Evolutionary conservation across 2,329 filamentous ascomycete genomes (phyloP), one percentile per base, ranked within the genome.

Genomic region (Clarireedia homoeocarpa): DNA sequence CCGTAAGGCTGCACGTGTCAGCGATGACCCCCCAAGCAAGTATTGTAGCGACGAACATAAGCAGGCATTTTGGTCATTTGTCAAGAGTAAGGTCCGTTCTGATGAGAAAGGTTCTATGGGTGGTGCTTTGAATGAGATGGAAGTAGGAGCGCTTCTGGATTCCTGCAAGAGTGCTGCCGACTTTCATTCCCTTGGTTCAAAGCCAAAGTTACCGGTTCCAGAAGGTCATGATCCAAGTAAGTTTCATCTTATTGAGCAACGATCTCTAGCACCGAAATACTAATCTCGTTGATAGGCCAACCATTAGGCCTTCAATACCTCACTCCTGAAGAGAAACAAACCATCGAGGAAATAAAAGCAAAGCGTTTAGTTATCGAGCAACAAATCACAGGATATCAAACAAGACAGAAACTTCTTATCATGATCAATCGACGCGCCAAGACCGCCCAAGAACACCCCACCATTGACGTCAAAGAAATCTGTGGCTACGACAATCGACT

Each of bases 401-500:
- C 59, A 3, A 62, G 64, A 42, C 48, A 58, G 12, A 60, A 60
- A 42, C 62, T 69, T 36, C 56, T 67, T 2, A 48, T 46, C 2
- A 65, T 68, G 63, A 58, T 67, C 7, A 57, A 62, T n/a, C 59
- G 61, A 5, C 66, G 65, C 20, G 58, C 58, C 5, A 60, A 61
- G 44, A 48, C 51, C 26, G 65, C 63, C 27, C 57, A 57, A 6
- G 49, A 61, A 26, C 61, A 64, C 26, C 60, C 62, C 14, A 56
- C 57, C 26, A 24, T 61, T 10, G 58, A 63, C 20, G 51, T 60
- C 15, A 66, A 67, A 42, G 56, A 61, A 9, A 54, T 66, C 9
- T 69, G 67, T 48, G 66, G 66, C 24, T 69, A 67, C 42, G 66
- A 68, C 44, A 61, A 65, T 39, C 66, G 66, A 17, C 61, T 68